phyloP scores from a whole-genome alignment of 2,329 filamentous ascomycete genomes.

The Pyrenophora seminiperda region DNA sequence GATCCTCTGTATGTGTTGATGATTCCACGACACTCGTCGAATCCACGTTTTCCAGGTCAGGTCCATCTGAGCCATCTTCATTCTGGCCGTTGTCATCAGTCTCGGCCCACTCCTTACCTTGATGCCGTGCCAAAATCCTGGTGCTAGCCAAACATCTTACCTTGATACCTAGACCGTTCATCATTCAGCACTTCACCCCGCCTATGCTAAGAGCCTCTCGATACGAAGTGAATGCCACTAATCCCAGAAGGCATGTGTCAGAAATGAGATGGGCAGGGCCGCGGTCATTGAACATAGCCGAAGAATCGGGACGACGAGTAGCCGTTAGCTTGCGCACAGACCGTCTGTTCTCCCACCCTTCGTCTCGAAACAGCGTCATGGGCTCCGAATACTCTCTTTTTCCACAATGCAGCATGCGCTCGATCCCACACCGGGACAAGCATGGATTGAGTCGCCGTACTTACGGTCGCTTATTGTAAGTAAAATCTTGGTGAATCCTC shows the following conservation, averaged over 20 bases:
- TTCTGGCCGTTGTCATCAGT: neutral
- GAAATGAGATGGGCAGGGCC: no score
- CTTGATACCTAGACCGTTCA: slow-evolving; percentile 22
- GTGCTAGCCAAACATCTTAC: slow-evolving; percentile 33
- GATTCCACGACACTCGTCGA: neutral
- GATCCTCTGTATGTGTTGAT: neutral
- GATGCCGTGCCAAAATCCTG: slow-evolving; percentile 3
- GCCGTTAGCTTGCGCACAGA: slow-evolving; percentile 31
- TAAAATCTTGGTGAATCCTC: neutral
- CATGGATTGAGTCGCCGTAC: slow-evolving; percentile 55
- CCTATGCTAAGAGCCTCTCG: neutral
- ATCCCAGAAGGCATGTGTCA: no score
- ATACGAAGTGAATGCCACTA: no score
- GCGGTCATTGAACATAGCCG: neutral
- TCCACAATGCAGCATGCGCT: slow-evolving; percentile 40
- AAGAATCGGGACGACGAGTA: neutral
- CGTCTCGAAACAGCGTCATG: slow-evolving; percentile 9
- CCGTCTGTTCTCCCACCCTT: slow-evolving; percentile 8
- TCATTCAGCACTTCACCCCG: slow-evolving; percentile 13
- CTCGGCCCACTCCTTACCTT: slow-evolving; percentile 2
- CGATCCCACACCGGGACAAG: slow-evolving; percentile 28
- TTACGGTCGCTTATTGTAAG: slow-evolving; percentile 54
- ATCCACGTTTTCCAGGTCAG: no score
- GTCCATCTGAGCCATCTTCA: neutral
- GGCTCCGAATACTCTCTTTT: neutral